These are phyloP conservation scores for Farysia itapuensis DNA, from an alignment of 1,284 basidiomycete species.

Conservation along the genomic window DNA sequence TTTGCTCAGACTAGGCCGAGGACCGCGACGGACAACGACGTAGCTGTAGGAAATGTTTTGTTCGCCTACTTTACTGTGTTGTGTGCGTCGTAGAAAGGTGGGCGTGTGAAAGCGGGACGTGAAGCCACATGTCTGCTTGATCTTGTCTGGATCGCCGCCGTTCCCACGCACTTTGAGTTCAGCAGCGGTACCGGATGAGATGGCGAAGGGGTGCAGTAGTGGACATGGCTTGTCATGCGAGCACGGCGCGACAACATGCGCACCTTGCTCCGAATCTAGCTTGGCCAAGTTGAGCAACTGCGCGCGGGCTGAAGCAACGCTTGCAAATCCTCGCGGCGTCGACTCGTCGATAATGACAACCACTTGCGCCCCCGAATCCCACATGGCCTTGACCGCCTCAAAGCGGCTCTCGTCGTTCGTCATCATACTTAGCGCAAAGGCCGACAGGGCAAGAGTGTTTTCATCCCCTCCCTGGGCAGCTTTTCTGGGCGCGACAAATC, in stretches of 20 bases:
- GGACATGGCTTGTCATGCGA: slow-evolving; percentile 90
- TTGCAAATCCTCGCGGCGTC: slow-evolving; percentile 74
- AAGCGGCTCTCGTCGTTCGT: slow-evolving; percentile 69
- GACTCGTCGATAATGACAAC: slow-evolving; percentile 80
- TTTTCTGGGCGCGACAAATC: slow-evolving; percentile 19
- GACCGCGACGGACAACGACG: slow-evolving; percentile 79
- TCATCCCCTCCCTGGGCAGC: slow-evolving; percentile 1
- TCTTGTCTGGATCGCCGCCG: slow-evolving; percentile 41
- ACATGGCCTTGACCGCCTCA: slow-evolving; percentile 76
- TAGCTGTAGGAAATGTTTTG: slow-evolving; percentile 88
- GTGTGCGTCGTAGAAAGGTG: slow-evolving; percentile 78
- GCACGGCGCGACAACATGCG: slow-evolving; percentile 77
- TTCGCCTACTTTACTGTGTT: slow-evolving; percentile 78
- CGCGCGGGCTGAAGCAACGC: slow-evolving; percentile 79
- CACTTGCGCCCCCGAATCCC: slow-evolving; percentile 75
- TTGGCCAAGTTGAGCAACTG: slow-evolving; percentile 71
- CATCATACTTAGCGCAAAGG: slow-evolving; percentile 79
- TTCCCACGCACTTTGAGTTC: slow-evolving; percentile 8
- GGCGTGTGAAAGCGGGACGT: slow-evolving; percentile 84
- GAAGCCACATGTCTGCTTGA: slow-evolving; percentile 73
- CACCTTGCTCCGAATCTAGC: slow-evolving; percentile 32
- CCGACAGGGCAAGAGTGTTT: slow-evolving; percentile 73
- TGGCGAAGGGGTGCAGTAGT: slow-evolving; percentile 61
- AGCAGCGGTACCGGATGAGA: slow-evolving; percentile 6
- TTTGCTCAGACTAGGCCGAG: slow-evolving; percentile 64